phyloP scores from a whole-genome alignment of 2,329 filamentous ascomycete genomes.

The Teratosphaeriaceae sp. region DNA sequence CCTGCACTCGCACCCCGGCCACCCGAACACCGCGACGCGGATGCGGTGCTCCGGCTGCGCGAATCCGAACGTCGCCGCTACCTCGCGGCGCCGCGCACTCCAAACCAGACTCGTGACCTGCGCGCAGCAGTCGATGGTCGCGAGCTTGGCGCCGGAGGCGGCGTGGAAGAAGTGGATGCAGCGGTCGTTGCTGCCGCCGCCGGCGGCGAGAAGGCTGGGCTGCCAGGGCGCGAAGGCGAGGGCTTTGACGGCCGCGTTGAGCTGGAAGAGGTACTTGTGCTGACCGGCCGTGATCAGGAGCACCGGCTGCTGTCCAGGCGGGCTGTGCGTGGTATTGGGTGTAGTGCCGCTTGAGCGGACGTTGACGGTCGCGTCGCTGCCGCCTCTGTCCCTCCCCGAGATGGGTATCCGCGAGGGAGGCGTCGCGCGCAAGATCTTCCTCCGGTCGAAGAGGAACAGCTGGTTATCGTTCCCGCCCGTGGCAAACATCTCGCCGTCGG shows the following conservation, averaged over 20 bases:
- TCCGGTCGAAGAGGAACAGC: slow-evolving; percentile 72
- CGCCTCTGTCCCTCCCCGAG: not conserved
- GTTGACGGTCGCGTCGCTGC: slow-evolving; percentile 10
- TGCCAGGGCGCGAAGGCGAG: slow-evolving; percentile 97
- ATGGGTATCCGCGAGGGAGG: not conserved
- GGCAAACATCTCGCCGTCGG: slow-evolving; percentile 68
- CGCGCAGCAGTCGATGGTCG: slow-evolving; percentile 84
- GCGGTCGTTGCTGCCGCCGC: slow-evolving; percentile 88
- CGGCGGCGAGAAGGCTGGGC: slow-evolving; percentile 76
- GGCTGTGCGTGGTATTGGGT: slow-evolving; percentile 1
- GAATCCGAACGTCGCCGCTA: slow-evolving; percentile 90
- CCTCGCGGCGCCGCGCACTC: slow-evolving; percentile 66
- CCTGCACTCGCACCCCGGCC: slow-evolving; percentile 84
- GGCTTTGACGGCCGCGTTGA: slow-evolving; percentile 88
- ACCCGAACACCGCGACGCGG: slow-evolving; percentile 86
- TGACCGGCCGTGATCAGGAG: slow-evolving; percentile 35
- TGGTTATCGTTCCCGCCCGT: slow-evolving; percentile 90
- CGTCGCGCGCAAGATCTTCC: slow-evolving; percentile 41
- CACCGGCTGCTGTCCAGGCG: slow-evolving; percentile 26
- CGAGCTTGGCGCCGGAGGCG: slow-evolving; percentile 71
- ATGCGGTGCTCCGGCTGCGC: slow-evolving; percentile 83
- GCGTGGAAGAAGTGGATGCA: slow-evolving; percentile 96
- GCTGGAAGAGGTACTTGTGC: slow-evolving; percentile 62
- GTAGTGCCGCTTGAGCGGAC: slow-evolving; percentile 12
- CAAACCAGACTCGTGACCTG: slow-evolving; percentile 92